phyloP scores from a whole-genome alignment of 225 moss, liverwort and hornwort species.

The Rhytidiadelphus loreus region DNA sequence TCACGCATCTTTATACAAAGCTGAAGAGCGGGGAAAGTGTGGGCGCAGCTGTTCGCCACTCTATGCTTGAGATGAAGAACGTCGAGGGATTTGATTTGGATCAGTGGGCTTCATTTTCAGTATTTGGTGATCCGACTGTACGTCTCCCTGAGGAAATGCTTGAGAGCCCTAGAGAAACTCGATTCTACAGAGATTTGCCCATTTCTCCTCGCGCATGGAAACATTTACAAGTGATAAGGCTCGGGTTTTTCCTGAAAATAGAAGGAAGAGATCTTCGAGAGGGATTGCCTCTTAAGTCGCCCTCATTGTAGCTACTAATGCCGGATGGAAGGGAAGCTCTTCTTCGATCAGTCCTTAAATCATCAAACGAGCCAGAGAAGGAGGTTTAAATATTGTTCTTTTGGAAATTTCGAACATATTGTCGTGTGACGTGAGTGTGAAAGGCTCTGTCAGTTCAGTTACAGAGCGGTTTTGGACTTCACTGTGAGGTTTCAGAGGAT shows the following conservation, averaged over 20 bases:
- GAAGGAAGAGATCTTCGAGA: neutral
- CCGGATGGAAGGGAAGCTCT: neutral
- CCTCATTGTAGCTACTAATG: neutral
- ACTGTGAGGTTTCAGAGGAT: neutral
- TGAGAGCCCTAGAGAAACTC: neutral
- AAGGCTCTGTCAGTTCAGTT: neutral
- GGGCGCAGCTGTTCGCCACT: neutral
- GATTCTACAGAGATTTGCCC: neutral
- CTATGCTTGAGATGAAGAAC: neutral
- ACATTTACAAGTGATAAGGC: rapidly evolving
- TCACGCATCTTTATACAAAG: neutral
- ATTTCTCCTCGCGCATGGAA: neutral
- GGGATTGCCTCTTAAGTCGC: neutral
- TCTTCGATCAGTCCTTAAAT: neutral
- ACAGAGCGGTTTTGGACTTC: neutral
- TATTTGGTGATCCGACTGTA: neutral
- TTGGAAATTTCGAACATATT: neutral
- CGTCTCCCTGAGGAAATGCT: neutral
- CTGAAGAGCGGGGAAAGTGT: neutral
- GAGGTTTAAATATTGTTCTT: neutral
- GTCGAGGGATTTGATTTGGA: neutral
- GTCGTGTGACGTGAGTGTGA: neutral
- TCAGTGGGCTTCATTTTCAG: neutral
- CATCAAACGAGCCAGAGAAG: neutral
- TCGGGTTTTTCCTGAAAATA: neutral